Evolutionary conservation across 1,284 basidiomycete species (phyloP).

Genomic region (Papiliotrema flavescens): DNA sequence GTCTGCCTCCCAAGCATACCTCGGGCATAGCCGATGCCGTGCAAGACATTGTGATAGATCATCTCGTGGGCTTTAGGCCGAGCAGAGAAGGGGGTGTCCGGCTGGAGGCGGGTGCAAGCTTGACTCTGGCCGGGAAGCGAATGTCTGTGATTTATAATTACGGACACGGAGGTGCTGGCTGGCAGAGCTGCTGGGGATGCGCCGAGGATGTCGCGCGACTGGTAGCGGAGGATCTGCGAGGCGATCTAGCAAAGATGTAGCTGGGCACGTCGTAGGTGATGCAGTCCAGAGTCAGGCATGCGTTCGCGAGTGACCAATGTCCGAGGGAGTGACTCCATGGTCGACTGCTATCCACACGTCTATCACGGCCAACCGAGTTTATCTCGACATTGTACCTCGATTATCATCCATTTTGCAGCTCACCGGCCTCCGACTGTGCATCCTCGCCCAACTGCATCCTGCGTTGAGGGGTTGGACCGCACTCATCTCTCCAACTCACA

Average conservation of each 20-base stretch:
- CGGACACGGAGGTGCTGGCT: slow-evolving; percentile 48
- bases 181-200: slow-evolving; percentile 47
- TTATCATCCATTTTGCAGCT: too few relatives aligned
- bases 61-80: slow-evolving; percentile 42
- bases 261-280: background rate
- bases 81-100: slow-evolving; percentile 30
- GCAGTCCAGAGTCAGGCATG: too few relatives aligned
- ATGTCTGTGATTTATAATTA: slow-evolving; percentile 41
- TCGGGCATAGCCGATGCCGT: background rate
- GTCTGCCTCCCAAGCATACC: slow-evolving; percentile 17
- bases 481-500: too few relatives aligned
- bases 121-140: slow-evolving; percentile 7
- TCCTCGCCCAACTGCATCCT: too few relatives aligned
- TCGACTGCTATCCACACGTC: too few relatives aligned
- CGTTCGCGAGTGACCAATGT: too few relatives aligned
- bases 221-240: slow-evolving; percentile 31
- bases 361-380: too few relatives aligned
- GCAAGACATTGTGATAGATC: slow-evolving; percentile 11
- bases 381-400: too few relatives aligned
- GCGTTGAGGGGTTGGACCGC: background rate
- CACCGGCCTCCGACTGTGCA: too few relatives aligned
- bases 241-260: background rate
- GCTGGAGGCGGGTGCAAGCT: slow-evolving; percentile 24
- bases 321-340: too few relatives aligned
- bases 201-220: slow-evolving; percentile 44